phyloP scores from a whole-genome alignment of 495 filamentous ascomycete genomes.

The Eremomyces bilateralis region DNA sequence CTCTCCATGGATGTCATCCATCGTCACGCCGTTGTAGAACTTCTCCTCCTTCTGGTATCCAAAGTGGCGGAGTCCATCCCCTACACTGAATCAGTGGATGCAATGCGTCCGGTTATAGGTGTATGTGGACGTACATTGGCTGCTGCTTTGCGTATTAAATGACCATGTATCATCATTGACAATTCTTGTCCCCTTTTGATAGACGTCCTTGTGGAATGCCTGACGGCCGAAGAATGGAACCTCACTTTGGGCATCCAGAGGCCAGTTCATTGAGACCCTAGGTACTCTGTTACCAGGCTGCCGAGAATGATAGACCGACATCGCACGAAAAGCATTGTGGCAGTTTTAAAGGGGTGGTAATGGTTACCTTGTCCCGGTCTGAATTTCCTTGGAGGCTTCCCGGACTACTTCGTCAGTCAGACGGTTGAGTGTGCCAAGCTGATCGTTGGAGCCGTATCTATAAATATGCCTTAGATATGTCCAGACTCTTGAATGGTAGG shows the following conservation, averaged over 20 bases:
- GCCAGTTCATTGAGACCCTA: slow-evolving; percentile 19
- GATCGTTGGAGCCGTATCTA: slow-evolving; percentile 17
- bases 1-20: slow-evolving; percentile 29
- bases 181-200: slow-evolving; percentile 12
- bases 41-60: slow-evolving; percentile 20
- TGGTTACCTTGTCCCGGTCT: slow-evolving; percentile 13
- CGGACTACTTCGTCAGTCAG: slow-evolving; percentile 15
- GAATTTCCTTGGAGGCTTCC: slow-evolving; percentile 16
- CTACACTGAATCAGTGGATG: slow-evolving; percentile 1
- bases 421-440: slow-evolving; percentile 18
- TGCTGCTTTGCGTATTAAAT: slow-evolving; percentile 18
- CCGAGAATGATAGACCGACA: no score
- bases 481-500: not conserved
- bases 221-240: slow-evolving; percentile 18
- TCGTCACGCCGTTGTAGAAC: slow-evolving; percentile 40
- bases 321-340: slow-evolving; percentile 1
- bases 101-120: no score
- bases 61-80: slow-evolving; percentile 14
- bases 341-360: not conserved
- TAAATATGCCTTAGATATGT: not conserved
- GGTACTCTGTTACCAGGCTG: no score
- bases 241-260: slow-evolving; percentile 17
- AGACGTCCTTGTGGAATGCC: slow-evolving; percentile 18
- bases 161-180: slow-evolving; percentile 22
- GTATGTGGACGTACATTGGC: slow-evolving; percentile 15